Base-by-base conservation (phyloP, 208 protist species). In the Leishmania tropica region DNA sequence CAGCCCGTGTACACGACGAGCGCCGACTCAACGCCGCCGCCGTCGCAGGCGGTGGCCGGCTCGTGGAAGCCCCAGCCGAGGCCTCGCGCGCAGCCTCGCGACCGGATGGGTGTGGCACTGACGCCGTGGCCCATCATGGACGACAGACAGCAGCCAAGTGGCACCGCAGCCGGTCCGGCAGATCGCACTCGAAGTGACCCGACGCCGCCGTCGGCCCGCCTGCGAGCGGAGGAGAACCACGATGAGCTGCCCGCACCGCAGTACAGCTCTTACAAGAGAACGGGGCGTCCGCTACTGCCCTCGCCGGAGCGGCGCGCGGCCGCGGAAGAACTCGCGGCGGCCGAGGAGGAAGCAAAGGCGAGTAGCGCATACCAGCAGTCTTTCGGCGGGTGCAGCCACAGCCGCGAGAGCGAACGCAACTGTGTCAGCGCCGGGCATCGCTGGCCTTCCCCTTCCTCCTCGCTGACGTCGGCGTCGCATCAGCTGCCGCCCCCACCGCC, bases 291-390 rank as follows among this genome's bases (percentile, higher is more conserved):
- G 21, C 67, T 75, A 35, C 35, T 35, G 48, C 56, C 77, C 70
- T 81, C 85, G 37, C 65, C 68, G 64, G 81, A 84, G 81, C 78
- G 79, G 42, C 81, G 58, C 51, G 72, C 81, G 56, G 71, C 80
- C 11, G 81, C 81, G 8, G 76, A 13, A 2, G 81, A 40, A 8
- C 75, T 54, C 51, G 74, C 58, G 31, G 48, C 8, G 72, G 75
- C 40, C 4, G 60, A 54, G 24, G 64, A 45, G 73, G 53, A 53
- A 1, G 74, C 64, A n/a, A 58, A 54, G 60, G 37, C 60, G 31
- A 53, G 74, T 11, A 62, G 60, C 19, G 51, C 48, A 17, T 75
- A 78, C 31, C 40, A 74, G n/a, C 31, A 64, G 17, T 74, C 47
- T 21, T 40, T 72, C 37, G 71, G 78, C 60, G 8, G 56, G 37